Evolutionary conservation across 2,329 filamentous ascomycete species (phyloP).

Genomic region (Fusarium hostae): DNA sequence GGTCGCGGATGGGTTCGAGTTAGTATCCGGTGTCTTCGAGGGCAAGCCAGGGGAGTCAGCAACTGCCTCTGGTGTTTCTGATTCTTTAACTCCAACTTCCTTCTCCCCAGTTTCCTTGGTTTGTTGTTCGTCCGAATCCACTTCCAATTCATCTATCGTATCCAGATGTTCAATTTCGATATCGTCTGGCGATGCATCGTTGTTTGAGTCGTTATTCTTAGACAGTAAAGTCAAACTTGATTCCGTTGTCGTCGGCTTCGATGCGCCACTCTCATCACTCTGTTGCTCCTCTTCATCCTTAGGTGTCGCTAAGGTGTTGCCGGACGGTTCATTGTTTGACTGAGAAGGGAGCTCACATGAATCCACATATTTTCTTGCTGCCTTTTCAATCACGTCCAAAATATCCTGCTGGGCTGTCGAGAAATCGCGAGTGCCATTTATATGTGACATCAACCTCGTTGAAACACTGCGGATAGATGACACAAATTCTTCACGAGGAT

Average conservation of each 20-base stretch:
- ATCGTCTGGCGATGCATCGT: constrained; percentile 57
- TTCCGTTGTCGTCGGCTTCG: constrained; percentile 1
- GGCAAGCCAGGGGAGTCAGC: neutral
- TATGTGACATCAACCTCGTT: constrained; percentile 55
- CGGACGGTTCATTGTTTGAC: constrained; percentile 24
- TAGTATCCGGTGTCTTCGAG: neutral
- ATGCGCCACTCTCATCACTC: neutral
- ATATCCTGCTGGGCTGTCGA: constrained; percentile 57
- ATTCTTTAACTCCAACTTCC: neutral
- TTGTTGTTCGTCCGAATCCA: constrained; percentile 41
- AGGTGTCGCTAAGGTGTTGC: neutral
- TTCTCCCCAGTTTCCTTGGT: constrained; percentile 25
- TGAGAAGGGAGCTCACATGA: constrained; percentile 46
- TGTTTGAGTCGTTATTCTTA: constrained; percentile 25
- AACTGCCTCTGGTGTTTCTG: neutral
- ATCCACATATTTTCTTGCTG: constrained; percentile 62
- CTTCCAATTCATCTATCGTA: constrained; percentile 41
- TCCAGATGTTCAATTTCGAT: constrained; percentile 59
- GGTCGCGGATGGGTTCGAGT: neutral
- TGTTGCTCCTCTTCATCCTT: constrained; percentile 18
- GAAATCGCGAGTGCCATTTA: constrained; percentile 52
- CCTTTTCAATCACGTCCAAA: constrained; percentile 61
- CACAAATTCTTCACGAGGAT: constrained; percentile 47
- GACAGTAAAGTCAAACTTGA: neutral
- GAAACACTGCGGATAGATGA: constrained; percentile 55